Base-by-base conservation (phyloP, 2,329 filamentous ascomycete genomes). In the Bertia moriformis region DNA sequence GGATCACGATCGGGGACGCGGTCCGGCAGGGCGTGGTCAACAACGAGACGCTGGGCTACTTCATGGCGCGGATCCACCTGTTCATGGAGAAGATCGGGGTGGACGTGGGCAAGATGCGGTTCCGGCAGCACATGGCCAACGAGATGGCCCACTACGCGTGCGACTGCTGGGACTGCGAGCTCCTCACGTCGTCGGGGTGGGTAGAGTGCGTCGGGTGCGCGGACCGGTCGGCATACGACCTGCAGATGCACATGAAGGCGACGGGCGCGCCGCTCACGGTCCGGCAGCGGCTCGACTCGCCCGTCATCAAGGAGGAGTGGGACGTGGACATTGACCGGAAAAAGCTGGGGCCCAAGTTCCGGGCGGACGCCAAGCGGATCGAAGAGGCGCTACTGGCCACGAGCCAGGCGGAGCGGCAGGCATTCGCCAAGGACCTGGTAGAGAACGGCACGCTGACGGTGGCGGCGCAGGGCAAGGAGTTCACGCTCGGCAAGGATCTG, bases 161-260 rank as follows among this genome's bases (percentile, higher is more conserved):
- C 41, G 91, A 98, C 65, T 98, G 91, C 66, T 96, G 91, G 91
- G 91, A 98, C 60, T 88, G 87, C 13, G 91, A 98, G 60, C 67
- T 98, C 40, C 68, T 83, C 45, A 96, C 85, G 41, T 88, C 83
- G 44, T 88, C 88, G 52, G 91, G 91, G 57, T 98, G 91, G 91
- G 84, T 96, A 45, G 91, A 98, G 67, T 96, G 89, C 58, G 89
- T 96, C 51, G 91, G 91, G 45, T 96, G 91, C 59, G 91, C 91
- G 43, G 89, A 94, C 58, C 77, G 91, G 51, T 93, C 84, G 56
- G 91, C 91, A 15, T 98, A 94, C 59, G 91, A 98, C 61, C 60
- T 96, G 57, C 81, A 76, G 24, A 88, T 95, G 7, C 91, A 96
- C 62, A 79, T 81, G 55, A 89, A 94, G 65, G 88, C 86, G 67